Evolutionary conservation across 441 rosid genomes (phyloP), one percentile per base, ranked within the genome.

Genomic region (Eruca vesicaria): DNA sequence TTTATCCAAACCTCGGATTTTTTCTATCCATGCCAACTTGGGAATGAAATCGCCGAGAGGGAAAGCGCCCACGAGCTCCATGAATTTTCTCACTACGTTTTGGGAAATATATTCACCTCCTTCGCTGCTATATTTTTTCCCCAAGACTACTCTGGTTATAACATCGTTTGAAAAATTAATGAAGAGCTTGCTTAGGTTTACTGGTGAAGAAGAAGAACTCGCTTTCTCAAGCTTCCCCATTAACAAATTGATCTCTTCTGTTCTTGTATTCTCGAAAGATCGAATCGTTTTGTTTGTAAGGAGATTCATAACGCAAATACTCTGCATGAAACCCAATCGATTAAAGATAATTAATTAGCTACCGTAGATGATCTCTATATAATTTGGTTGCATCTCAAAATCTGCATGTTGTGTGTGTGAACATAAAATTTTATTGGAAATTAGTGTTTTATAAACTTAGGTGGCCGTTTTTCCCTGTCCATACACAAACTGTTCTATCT

Each of bases 41-140:
- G 87, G 83, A 63, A 86, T 57, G 71, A 53, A 86, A 35, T 86
- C 89, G 0, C 80, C 86, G 0, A 86, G 12, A 57, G 80, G 52
- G 8, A 78, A 60, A 15, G 11, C 45, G 6, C 83, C 82, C 31
- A 82, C 26, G 9, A 84, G 28, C 68, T 7, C 21, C 14, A 12
- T 53, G 58, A 84, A 73, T 66, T 77, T 67, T 1, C 36, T 21
- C 31, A 84, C 58, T 11, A 84, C 63, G 57, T 52, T 70, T 45
- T 26, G 65, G 2, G 78, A 72, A 73, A 71, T 72, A 28, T 28
- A 43, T 5, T 63, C 79, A 8, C 29, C 68, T 61, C 48, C 59
- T 14, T 14, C 73, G 7, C 41, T 67, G 4, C 64, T 55, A 23
- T 74, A 76, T 66, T 77, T 60, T n/a, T 75, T 69, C 41, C 89